phyloP scores from a whole-genome alignment of 179 eudicot genomes.

The Patellifolia procumbens region DNA sequence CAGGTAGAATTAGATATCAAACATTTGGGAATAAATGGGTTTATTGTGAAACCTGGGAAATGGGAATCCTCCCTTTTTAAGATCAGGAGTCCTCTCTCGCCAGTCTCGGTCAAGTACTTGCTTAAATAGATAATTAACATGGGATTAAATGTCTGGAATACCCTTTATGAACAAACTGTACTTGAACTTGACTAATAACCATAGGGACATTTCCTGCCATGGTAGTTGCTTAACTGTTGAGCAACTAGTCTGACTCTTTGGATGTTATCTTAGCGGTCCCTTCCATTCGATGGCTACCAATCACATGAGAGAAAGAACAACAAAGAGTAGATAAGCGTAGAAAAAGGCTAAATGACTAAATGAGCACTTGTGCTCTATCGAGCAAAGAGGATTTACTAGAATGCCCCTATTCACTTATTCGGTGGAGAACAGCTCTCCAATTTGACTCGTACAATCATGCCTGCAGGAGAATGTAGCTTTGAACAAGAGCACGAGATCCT shows the following conservation, averaged over 20 bases:
- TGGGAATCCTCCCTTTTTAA: no score
- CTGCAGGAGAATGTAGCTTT: background rate
- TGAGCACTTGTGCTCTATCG: no score
- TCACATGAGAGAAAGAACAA: background rate
- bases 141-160: background rate
- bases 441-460: no score
- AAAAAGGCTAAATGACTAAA: no score
- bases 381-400: no score
- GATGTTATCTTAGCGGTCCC: background rate
- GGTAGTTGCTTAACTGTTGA: background rate
- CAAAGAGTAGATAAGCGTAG: background rate
- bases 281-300: background rate
- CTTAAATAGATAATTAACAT: background rate
- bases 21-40: background rate
- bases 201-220: background rate
- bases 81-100: no score
- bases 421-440: no score
- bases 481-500: background rate
- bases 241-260: background rate
- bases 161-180: background rate
- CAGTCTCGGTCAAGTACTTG: no score
- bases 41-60: no score
- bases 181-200: background rate
- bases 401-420: no score
- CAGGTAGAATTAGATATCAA: background rate